phyloP scores from a whole-genome alignment of 148 eudicot genomes.

The Polygonum aviculare region DNA sequence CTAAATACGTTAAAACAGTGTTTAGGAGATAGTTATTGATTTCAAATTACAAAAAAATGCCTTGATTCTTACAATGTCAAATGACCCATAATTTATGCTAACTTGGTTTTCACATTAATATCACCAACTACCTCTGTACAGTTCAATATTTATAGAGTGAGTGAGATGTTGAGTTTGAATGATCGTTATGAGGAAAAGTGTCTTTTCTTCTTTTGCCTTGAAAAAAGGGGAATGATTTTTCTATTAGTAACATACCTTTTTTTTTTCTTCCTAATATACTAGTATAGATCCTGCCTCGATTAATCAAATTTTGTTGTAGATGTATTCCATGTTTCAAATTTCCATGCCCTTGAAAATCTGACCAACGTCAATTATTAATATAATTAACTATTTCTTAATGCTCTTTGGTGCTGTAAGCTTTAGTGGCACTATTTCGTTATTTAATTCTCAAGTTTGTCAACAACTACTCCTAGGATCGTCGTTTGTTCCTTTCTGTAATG shows the following conservation, averaged over 20 bases:
- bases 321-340: not conserved
- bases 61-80: not conserved
- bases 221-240: not conserved
- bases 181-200: not conserved
- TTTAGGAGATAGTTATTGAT: not conserved
- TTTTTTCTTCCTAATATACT: not conserved
- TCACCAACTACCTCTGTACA: not conserved
- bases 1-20: not conserved
- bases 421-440: not conserved
- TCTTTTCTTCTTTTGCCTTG: not conserved
- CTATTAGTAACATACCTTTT: not conserved
- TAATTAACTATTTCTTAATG: not conserved
- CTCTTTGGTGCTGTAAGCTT: not conserved
- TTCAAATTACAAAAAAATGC: not conserved
- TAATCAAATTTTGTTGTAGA: not conserved
- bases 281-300: not conserved
- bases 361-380: not conserved
- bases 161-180: not conserved
- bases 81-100: not conserved
- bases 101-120: not conserved
- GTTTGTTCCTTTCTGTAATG: not conserved
- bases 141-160: not conserved
- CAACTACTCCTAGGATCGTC: not conserved
- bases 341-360: conserved; percentile 1
- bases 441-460: not conserved